Conservation (phyloP, 345 rosid species). For the Xanthoceras sorbifolium region DNA sequence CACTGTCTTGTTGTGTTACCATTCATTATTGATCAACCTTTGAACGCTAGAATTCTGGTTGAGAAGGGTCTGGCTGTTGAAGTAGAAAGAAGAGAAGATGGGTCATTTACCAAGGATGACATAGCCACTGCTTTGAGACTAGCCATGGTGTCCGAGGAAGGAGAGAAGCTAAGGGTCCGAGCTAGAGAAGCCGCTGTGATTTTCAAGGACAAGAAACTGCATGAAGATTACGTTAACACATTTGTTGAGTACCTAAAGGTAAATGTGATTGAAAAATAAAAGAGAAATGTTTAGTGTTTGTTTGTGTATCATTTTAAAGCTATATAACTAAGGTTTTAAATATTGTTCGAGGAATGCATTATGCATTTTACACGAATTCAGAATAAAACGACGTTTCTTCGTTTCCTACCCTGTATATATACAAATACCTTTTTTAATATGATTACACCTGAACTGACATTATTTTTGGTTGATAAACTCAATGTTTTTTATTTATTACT, state of each 20-base stretch:
- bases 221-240: slow-evolving; percentile 1
- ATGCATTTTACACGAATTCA: no score
- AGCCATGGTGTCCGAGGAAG: slow-evolving; percentile 29
- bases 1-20: slow-evolving; percentile 26
- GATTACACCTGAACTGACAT: no score
- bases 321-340: no score
- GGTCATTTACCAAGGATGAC: slow-evolving; percentile 23
- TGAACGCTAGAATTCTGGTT: slow-evolving; percentile 26
- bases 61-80: slow-evolving; percentile 32
- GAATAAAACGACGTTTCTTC: background rate
- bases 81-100: slow-evolving; percentile 30
- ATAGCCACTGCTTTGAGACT: slow-evolving; percentile 23
- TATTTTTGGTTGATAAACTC: no score
- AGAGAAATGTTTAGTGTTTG: background rate
- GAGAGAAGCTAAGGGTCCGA: background rate
- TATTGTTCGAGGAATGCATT: no score
- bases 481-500: no score
- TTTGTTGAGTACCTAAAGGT: slow-evolving; percentile 29
- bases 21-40: slow-evolving; percentile 27
- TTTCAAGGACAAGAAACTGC: slow-evolving; percentile 23
- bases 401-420: background rate
- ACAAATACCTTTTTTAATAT: no score
- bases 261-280: background rate
- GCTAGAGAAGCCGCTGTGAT: slow-evolving; percentile 25
- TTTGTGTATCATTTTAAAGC: no score